Evolutionary conservation across 2,329 filamentous ascomycete genomes (phyloP).

Genomic region (Biscogniauxia mediterranea): DNA sequence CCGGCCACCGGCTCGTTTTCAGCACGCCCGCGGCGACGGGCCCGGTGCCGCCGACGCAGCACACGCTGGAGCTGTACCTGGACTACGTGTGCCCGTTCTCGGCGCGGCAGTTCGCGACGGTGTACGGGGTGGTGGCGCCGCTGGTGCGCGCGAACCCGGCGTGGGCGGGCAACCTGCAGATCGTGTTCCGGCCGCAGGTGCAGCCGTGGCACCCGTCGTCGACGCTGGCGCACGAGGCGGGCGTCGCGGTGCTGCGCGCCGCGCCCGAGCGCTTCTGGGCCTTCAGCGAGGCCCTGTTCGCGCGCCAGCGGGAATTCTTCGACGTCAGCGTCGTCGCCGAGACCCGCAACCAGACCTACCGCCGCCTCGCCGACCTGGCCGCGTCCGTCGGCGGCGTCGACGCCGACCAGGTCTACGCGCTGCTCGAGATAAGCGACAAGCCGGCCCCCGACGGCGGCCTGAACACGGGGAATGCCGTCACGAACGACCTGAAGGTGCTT

Average conservation of each 20-base stretch:
- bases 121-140: constrained; percentile 66
- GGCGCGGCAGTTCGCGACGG: constrained; percentile 71
- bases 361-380: constrained; percentile 73
- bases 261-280: constrained; percentile 74
- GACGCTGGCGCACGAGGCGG: constrained; percentile 79
- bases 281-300: constrained; percentile 67
- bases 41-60: constrained; percentile 44
- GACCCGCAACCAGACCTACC: constrained; percentile 80
- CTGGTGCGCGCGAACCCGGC: constrained; percentile 60
- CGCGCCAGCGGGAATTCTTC: constrained; percentile 73
- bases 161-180: constrained; percentile 56
- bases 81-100: constrained; percentile 85
- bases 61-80: constrained; percentile 68
- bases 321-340: constrained; percentile 83
- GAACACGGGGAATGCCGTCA: constrained; percentile 80
- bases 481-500: constrained; percentile 79
- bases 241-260: constrained; percentile 71
- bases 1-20: constrained; percentile 64
- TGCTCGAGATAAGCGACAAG: constrained; percentile 69
- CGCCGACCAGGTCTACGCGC: constrained; percentile 64
- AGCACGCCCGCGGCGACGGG: constrained; percentile 34
- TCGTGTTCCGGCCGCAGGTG: constrained; percentile 88
- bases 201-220: constrained; percentile 94
- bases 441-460: constrained; percentile 63
- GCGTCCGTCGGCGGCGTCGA: constrained; percentile 65